Base-by-base conservation (phyloP, 805 yeast genomes). In the Ogataea minuta region DNA sequence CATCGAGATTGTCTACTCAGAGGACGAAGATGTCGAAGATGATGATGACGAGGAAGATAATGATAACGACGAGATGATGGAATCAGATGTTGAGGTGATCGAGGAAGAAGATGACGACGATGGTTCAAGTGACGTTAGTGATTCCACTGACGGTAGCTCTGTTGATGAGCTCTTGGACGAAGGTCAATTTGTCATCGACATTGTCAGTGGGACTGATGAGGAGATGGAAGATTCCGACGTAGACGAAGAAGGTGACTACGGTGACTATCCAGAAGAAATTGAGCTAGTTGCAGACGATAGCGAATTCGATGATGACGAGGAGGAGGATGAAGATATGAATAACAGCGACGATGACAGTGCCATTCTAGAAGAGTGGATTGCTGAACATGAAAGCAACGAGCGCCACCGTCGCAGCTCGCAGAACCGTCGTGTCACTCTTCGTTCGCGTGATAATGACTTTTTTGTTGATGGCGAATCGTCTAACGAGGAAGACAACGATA, bases 351-450 rank as follows among this genome's bases (percentile, higher is more conserved):
- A 59, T 24, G 64, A 59, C 28, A 56, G 62, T 36, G 57, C 49
- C 0, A 58, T 60, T 30, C 42, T 60, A 13, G 59, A 60, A 23
- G 60, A 60, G 19, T 60, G 65, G 65, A 38, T 60, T 9, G 55
- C 54, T 3, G 63, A 60, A 24, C 56, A 57, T 31, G 63, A 56
- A 29, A 41, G 36, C 33, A 47, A 50, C 15, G 56, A 53, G 28
- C 43, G 49, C n/a, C 48, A 39, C 27, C 44, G 53, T 42, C 43
- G 36, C 23, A 37, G 37, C 9, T 29, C 36, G 4, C 37, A 24
- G 11, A 28, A 15, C 7, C 37, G 29, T 4, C 41, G 41, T 9
- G 12, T 27, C 11, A 32, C 43, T 32, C 12, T 39, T 4, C 38
- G 28, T 5, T 23, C 42, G 1, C 28, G 41, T 23, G 46, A 37